Conservation (phyloP, 192 early-diverging fungal species). For the Coemansia sp. region DNA sequence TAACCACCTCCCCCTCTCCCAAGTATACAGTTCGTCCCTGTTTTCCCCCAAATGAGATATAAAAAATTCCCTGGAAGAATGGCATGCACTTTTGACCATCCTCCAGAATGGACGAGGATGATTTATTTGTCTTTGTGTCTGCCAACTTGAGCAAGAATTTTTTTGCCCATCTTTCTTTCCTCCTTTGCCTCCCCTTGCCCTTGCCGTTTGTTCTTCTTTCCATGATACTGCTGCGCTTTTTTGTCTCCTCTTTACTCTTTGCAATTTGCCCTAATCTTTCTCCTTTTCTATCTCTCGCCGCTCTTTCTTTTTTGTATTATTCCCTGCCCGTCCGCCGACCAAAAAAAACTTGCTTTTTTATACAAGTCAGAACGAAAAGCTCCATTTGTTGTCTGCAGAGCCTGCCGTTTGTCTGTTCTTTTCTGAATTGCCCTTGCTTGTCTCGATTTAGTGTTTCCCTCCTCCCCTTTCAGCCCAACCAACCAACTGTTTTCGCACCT, state of each 20-base stretch:
- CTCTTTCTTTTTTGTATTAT: neutral
- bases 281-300: neutral
- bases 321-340: neutral
- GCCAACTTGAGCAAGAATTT: neutral
- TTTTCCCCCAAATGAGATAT: neutral
- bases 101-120: neutral
- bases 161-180: neutral
- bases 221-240: neutral
- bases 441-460: neutral
- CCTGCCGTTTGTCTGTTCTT: neutral
- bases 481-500: neutral
- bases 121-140: neutral
- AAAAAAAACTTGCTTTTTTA: neutral
- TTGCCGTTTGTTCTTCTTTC: too few relatives aligned
- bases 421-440: neutral
- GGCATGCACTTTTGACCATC: neutral
- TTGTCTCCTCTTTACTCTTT: neutral
- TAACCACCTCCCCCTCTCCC: conserved; percentile 5
- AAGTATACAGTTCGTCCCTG: neutral
- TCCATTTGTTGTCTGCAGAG: neutral
- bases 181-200: neutral
- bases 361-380: neutral
- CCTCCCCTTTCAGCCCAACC: neutral
- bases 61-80: neutral
- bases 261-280: neutral